phyloP scores from a whole-genome alignment of 345 rosid species.

The Gossypium herbaceum region DNA sequence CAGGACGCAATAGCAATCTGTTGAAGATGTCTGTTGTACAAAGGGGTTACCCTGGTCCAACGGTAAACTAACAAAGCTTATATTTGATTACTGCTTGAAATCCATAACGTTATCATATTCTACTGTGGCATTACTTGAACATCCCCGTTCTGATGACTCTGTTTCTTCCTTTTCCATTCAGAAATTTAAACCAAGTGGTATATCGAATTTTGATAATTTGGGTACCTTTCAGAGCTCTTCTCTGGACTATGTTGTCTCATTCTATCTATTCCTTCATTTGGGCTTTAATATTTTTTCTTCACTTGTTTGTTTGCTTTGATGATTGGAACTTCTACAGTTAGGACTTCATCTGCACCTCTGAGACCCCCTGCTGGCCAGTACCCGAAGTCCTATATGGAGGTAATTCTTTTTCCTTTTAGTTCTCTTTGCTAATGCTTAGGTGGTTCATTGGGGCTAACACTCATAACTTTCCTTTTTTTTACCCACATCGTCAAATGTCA shows the following conservation, averaged over 20 bases:
- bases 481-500: neutral
- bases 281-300: neutral
- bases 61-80: conserved; percentile 1
- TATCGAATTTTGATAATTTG: conserved; percentile 9
- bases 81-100: neutral
- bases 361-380: conserved; percentile 10
- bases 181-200: conserved; percentile 13
- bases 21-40: neutral
- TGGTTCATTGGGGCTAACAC: neutral
- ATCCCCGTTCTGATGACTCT: conserved; percentile 1
- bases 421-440: neutral
- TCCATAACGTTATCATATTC: neutral
- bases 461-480: neutral
- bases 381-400: conserved; percentile 20
- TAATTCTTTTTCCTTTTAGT: neutral
- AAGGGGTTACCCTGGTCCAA: neutral
- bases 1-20: conserved; percentile 12
- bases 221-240: conserved; percentile 10
- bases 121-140: neutral
- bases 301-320: neutral
- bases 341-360: conserved; percentile 15
- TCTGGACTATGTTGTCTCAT: neutral
- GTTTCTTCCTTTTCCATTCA: conserved; percentile 15
- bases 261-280: neutral
- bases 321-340: conserved; percentile 11